Conservation (phyloP, 805 yeast species). For the Candida yuanshanica region DNA sequence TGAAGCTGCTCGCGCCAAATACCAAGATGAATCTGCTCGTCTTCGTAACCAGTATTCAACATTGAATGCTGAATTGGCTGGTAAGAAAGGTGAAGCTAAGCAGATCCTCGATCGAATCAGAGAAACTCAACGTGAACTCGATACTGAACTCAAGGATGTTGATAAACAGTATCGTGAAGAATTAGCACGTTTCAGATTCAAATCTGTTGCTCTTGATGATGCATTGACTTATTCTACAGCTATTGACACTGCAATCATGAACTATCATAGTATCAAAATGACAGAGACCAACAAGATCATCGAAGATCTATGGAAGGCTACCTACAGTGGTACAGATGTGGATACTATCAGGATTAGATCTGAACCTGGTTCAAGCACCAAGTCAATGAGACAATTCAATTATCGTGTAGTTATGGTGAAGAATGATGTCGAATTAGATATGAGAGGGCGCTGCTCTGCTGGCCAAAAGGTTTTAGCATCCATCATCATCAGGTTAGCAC, state of each 20-base stretch:
- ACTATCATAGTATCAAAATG: slow-evolving; percentile 87
- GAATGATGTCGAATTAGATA: slow-evolving; percentile 85
- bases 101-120: slow-evolving; percentile 72
- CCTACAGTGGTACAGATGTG: slow-evolving; percentile 93
- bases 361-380: slow-evolving; percentile 45
- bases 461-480: slow-evolving; percentile 96
- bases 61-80: slow-evolving; percentile 61
- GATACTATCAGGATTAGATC: slow-evolving; percentile 84
- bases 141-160: slow-evolving; percentile 65
- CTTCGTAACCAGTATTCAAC: slow-evolving; percentile 45
- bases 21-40: slow-evolving; percentile 49
- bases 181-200: slow-evolving; percentile 72
- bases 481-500: slow-evolving; percentile 81
- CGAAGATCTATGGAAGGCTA: slow-evolving; percentile 89
- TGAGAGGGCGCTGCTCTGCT: slow-evolving; percentile 98
- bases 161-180: slow-evolving; percentile 60
- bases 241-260: slow-evolving; percentile 89
- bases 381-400: slow-evolving; percentile 66
- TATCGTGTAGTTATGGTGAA: slow-evolving; percentile 94
- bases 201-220: slow-evolving; percentile 72
- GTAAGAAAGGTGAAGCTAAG: slow-evolving; percentile 77
- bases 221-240: slow-evolving; percentile 77
- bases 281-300: slow-evolving; percentile 81
- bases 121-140: slow-evolving; percentile 51
- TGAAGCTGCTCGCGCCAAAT: slow-evolving; percentile 51